Evolutionary conservation across 2,329 filamentous ascomycete species (phyloP).

Genomic region (Zymoseptoria passerinii): DNA sequence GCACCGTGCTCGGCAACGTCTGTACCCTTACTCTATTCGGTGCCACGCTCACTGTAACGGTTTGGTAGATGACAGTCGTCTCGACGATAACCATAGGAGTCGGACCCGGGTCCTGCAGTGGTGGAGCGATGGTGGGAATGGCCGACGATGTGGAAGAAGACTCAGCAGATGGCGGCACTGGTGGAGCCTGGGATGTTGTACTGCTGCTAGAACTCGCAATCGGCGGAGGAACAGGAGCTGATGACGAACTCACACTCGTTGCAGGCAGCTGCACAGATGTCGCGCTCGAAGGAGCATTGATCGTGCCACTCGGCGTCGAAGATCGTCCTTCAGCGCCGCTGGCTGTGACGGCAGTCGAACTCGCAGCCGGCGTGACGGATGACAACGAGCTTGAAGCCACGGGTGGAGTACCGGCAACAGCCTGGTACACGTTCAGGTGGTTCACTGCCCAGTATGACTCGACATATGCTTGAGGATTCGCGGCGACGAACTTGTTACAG

Average conservation of each 20-base stretch:
- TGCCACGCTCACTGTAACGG: not conserved
- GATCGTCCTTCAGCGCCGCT: conserved; percentile 12
- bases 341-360: conserved; percentile 13
- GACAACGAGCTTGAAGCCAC: conserved; percentile 20
- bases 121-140: not conserved
- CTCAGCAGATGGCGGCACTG: not conserved
- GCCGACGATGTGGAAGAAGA: not conserved
- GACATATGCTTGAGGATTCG: conserved; percentile 25
- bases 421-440: conserved; percentile 35
- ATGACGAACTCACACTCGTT: not conserved
- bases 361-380: conserved; percentile 14
- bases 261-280: not conserved
- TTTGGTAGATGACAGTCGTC: not conserved
- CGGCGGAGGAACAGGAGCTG: not conserved
- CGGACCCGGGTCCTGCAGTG: too few relatives aligned
- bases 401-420: conserved; percentile 15
- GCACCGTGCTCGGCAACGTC: not conserved
- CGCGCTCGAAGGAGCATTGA: conserved; percentile 3
- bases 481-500: conserved; percentile 29
- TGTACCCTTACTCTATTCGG: not conserved
- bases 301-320: conserved; percentile 9
- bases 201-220: not conserved
- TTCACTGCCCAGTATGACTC: conserved; percentile 36
- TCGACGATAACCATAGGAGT: not conserved
- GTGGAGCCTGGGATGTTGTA: not conserved